phyloP scores from a whole-genome alignment of 2,329 filamentous ascomycete genomes.

The Diaporthe sp. region DNA sequence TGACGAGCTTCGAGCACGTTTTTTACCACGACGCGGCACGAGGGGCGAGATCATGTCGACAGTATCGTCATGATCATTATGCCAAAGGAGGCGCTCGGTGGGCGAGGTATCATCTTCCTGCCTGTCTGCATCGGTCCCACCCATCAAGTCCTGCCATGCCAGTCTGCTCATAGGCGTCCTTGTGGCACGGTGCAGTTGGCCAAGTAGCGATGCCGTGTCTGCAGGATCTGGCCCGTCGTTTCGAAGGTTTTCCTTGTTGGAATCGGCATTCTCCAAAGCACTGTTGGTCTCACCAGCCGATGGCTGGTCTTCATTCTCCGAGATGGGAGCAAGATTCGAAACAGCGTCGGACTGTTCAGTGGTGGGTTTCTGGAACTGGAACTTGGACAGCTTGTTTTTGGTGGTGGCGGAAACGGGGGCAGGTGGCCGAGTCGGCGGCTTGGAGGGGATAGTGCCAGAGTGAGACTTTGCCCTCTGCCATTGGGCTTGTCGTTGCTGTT shows the following conservation, averaged over 20 bases:
- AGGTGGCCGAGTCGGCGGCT: slow-evolving; percentile 48
- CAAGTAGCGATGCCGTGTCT: slow-evolving; percentile 7
- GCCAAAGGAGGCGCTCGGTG: slow-evolving; percentile 73
- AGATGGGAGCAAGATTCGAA: background rate
- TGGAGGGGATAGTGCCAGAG: slow-evolving; percentile 52
- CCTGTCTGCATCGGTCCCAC: slow-evolving; percentile 56
- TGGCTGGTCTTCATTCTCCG: background rate
- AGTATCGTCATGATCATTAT: slow-evolving; percentile 59
- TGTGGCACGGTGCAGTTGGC: slow-evolving; percentile 17
- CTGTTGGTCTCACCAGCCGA: slow-evolving; percentile 27
- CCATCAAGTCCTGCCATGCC: slow-evolving; percentile 71
- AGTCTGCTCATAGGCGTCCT: slow-evolving; percentile 65
- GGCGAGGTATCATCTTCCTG: slow-evolving; percentile 66
- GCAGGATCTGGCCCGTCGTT: slow-evolving; percentile 36
- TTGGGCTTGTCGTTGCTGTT: slow-evolving; percentile 53
- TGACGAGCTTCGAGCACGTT: slow-evolving; percentile 81
- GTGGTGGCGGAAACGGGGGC: slow-evolving; percentile 68
- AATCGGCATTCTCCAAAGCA: slow-evolving; percentile 31
- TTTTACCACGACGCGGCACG: slow-evolving; percentile 66
- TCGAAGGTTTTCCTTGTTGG: slow-evolving; percentile 42
- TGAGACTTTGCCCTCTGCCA: slow-evolving; percentile 70
- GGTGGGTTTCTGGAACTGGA: slow-evolving; percentile 63
- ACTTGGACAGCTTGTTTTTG: slow-evolving; percentile 70
- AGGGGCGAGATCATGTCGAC: slow-evolving; percentile 61
- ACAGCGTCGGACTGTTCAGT: slow-evolving; percentile 31